Evolutionary conservation across 2,329 filamentous ascomycete species (phyloP), one percentile per base, ranked within the genome.

Genomic region (Clarireedia monteithiana): DNA sequence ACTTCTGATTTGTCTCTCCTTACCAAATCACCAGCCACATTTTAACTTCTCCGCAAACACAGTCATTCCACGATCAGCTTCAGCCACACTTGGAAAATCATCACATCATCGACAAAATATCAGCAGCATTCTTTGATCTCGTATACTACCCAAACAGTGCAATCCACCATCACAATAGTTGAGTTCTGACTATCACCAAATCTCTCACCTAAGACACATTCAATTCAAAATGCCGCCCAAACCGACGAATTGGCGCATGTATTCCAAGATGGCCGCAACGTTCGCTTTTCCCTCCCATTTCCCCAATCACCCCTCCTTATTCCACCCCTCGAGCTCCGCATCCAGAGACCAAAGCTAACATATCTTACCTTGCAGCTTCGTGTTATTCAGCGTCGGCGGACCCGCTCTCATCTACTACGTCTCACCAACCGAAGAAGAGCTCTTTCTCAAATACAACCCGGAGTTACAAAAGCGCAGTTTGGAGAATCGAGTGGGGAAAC

Each of bases 381-480:
- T 77, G 44, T 72, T 78, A 48, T 77, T 94, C 64, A 85, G 83
- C 67, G 78, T 96, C 58, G 94, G 94, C 52, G 94, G 94, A 3
- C 94, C 94, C 24, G 86, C 87, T 15, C 75, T 97, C 53, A 87
- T 92, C 45, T 82, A 85, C 73, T 95, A 84, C 71, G 75, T 95
- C 48, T 81, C 81, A 47, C 94, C 94, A 2, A 86, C 88, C 12
- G 91, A 96, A 65, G 94, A 96, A 72, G 91, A 97, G 74, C 80
- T 99, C 44, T 91, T 95, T 77, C 78, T 89, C 75, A 84, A 80
- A 72, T 97, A 97, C 75, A 97, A 92, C 71, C 92, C 92, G 0
- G 94, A 97, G 36, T 80, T 99, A n/a, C 88, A 94, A 69, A 88
- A 89, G 71, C 83, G 88, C 67, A 91, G 88, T 60, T 75, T 95